Base-by-base conservation (phyloP, 2,329 filamentous ascomycete genomes). In the Geoglossum cookeanum region DNA sequence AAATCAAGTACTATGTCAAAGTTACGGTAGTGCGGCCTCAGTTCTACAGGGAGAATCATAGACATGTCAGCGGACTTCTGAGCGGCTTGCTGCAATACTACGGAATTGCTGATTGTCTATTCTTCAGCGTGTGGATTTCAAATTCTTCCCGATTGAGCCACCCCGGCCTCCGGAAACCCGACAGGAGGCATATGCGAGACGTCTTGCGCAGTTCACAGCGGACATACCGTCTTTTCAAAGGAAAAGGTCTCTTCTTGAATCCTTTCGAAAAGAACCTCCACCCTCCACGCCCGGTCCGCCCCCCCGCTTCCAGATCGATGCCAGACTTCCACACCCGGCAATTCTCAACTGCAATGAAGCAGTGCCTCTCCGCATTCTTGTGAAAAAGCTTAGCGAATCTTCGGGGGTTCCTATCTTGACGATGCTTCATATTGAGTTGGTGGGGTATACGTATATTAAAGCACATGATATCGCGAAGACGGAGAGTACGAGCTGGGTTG, bases 1-100 rank as follows among this genome's bases (percentile, higher is more conserved):
- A 95, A 69, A 90, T 97, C 59, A 79, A 83, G 63, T 98, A 98
- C 70, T 98, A 87, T 67, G 78, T 97, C 66, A 98, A 98, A 68
- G 88, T 85, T n/a, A 97, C 92, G 0, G 82, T 97, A 4, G 87
- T 89, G 65, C 77, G 89, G n/a, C 88, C 89, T 0, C 83, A 85
- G 13, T 77, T 96, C 59, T 87, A 94, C 70, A 91, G 91, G 66
- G 89, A 95, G 70, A 96, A 96, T 65, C 85, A 88, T 68, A 77
- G 90, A 57, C 68, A 71, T 13, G 63, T 72, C 65, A 55, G 62
- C 63, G 33, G 15, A 22, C 22, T 13, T 45, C 15, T 47, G 33
- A 5, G 17, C 13, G 22, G 8, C 13, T 37, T 17, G 13, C 6
- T 5, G 35, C 11, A 9, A 9, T 13, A 15, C 39, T 55, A 45